phyloP scores from a whole-genome alignment of 345 rosid genomes.

The Heritiera littoralis region DNA sequence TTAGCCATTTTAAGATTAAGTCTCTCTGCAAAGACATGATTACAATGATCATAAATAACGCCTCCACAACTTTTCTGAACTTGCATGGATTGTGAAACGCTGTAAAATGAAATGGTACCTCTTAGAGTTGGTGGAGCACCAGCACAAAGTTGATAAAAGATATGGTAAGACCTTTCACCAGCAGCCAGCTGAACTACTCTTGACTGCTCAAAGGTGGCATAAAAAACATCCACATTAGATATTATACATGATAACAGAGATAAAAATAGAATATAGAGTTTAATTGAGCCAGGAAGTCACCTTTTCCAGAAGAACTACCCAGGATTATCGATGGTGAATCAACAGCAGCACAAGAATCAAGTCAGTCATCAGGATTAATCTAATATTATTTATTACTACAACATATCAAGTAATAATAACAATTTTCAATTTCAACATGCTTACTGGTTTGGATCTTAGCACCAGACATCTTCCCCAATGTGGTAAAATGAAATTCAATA shows the following conservation, averaged over 20 bases:
- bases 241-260: conserved; percentile 16
- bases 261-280: conserved; percentile 26
- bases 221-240: conserved; percentile 34
- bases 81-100: conserved; percentile 3
- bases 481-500: conserved; percentile 80
- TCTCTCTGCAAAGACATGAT: conserved; percentile 53
- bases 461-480: conserved; percentile 77
- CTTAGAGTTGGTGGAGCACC: conserved; percentile 82
- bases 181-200: conserved; percentile 85
- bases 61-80: conserved; percentile 12
- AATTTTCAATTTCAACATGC: conserved; percentile 28
- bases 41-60: conserved; percentile 6
- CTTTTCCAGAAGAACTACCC: conserved; percentile 88
- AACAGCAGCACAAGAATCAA: conserved; percentile 23
- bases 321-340: conserved; percentile 27
- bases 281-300: conserved; percentile 42
- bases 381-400: conserved; percentile 10
- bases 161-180: conserved; percentile 92
- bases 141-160: conserved; percentile 91
- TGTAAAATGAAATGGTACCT: conserved; percentile 50
- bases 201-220: conserved; percentile 64
- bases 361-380: conserved; percentile 32
- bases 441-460: conserved; percentile 90
- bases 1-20: conserved; percentile 75
- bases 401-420: conserved; percentile 13